Percentiles rank a stretch among this genome's conserved stretches.
Conservation (phyloP, 345 rosid species). For the Lumnitzera racemosa region DNA sequence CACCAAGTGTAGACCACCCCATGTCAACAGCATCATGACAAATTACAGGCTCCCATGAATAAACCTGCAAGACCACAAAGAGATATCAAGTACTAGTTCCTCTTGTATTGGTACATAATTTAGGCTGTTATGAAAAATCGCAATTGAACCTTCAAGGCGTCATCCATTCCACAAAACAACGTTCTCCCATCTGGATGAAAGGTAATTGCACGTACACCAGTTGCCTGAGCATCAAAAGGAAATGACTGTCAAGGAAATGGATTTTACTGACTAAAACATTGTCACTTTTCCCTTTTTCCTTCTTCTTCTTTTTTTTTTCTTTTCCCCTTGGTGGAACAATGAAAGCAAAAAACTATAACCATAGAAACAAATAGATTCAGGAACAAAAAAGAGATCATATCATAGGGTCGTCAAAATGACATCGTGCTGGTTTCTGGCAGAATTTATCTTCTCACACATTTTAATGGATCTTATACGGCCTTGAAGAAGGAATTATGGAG, state of each 20-base stretch:
- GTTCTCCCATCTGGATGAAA: constrained; percentile 95
- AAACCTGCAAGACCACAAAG: constrained; percentile 52
- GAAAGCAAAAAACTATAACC: no score
- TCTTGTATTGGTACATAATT: background rate
- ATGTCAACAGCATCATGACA: constrained; percentile 80
- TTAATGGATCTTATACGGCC: no score
- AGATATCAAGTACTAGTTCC: constrained; percentile 8
- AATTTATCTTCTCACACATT: no score
- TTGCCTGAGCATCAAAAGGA: constrained; percentile 34
- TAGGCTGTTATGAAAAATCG: constrained; percentile 10
- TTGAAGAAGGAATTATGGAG: no score
- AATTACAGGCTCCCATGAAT: constrained; percentile 97
- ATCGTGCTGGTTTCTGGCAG: no score
- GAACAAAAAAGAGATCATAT: no score
- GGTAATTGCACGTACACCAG: constrained; percentile 64
- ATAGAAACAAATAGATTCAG: no score
- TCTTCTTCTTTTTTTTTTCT: no score
- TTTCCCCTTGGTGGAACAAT: no score
- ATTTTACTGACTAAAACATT: no score
- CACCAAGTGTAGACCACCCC: constrained; percentile 93
- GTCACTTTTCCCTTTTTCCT: no score
- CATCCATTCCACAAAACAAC: constrained; percentile 83
- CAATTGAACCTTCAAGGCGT: constrained; percentile 64
- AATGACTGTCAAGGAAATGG: background rate
- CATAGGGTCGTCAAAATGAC: no score